A percentile compares a stretch with the other conserved stretches of the same genome.
These are phyloP conservation scores for Lentithecium fluviatile DNA, from an alignment of 495 filamentous ascomycete genomes.

Conservation along the genomic window DNA sequence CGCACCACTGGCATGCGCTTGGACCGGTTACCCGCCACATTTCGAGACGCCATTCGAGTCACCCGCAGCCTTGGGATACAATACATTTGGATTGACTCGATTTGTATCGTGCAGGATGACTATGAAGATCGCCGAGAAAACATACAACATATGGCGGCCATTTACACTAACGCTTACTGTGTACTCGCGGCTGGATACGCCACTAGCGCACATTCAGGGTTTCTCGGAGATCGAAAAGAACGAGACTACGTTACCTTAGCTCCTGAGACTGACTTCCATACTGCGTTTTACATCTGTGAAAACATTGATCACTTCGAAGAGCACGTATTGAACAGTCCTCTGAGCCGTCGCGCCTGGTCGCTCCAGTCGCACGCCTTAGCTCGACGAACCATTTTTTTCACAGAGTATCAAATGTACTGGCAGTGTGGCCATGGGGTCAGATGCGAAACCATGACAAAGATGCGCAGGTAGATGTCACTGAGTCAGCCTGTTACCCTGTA, in stretches of 20 bases:
- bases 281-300: not conserved
- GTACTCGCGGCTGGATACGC: not conserved
- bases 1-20: not conserved
- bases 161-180: not conserved
- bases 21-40: not conserved
- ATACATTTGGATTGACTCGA: not conserved
- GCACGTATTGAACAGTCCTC: not conserved
- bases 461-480: not conserved
- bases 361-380: not conserved
- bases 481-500: too few relatives aligned
- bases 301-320: not conserved
- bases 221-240: not conserved
- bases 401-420: not conserved
- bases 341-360: not conserved
- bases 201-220: not conserved
- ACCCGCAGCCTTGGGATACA: not conserved
- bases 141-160: not conserved
- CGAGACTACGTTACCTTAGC: not conserved
- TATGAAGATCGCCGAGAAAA: not conserved
- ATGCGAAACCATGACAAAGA: not conserved
- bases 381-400: not conserved
- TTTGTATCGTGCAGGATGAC: not conserved
- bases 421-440: not conserved
- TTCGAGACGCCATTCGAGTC: not conserved
- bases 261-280: not conserved